Percentiles rank a stretch among this genome's conserved stretches.
Conservation (phyloP, 192 early-diverging fungal genomes). For the Backusella tarrabulga region DNA sequence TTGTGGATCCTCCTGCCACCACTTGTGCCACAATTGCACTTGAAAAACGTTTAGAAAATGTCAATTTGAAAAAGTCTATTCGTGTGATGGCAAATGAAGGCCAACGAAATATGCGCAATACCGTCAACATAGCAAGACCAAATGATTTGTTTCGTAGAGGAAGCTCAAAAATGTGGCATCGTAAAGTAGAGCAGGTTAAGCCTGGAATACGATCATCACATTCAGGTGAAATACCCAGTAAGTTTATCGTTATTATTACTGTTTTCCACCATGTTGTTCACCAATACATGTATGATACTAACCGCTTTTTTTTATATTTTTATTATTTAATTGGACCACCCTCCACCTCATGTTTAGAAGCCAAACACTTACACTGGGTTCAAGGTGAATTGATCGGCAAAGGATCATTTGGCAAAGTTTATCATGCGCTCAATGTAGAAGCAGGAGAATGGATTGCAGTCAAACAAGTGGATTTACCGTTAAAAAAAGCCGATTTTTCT, state of each 20-base stretch:
- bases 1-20: constrained; percentile 26
- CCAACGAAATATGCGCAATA: constrained; percentile 25
- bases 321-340: not conserved
- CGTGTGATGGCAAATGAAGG: constrained; percentile 50
- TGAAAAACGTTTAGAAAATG: constrained; percentile 23
- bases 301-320: not conserved
- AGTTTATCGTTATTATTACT: not conserved
- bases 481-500: constrained; percentile 42
- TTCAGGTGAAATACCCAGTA: not conserved
- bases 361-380: constrained; percentile 63
- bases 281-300: not conserved
- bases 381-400: constrained; percentile 80
- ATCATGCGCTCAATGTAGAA: constrained; percentile 69
- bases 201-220: constrained; percentile 28
- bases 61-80: constrained; percentile 46
- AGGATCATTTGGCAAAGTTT: constrained; percentile 81
- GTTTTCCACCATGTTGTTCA: no score
- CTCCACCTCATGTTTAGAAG: constrained; percentile 11
- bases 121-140: constrained; percentile 31
- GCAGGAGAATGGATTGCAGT: constrained; percentile 77
- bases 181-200: constrained; percentile 44
- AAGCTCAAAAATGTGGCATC: constrained; percentile 58
- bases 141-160: constrained; percentile 36
- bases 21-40: not conserved
- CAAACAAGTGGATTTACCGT: constrained; percentile 75